Conservation (phyloP, 768 basidiomycete species). For the Tephrocybe rancida region DNA sequence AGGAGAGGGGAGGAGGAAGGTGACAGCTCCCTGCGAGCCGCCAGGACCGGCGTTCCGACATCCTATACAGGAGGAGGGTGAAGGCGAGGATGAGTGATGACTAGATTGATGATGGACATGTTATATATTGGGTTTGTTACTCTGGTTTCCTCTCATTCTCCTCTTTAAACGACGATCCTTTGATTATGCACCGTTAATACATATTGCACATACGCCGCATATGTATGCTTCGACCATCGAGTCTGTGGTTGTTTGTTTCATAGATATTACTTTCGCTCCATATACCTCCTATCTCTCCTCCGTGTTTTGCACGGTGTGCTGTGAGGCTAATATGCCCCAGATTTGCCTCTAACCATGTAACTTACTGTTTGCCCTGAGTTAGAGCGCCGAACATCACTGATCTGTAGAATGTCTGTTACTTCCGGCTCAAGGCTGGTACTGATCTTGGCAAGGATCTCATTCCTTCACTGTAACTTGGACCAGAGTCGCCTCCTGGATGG, state of each 20-base stretch:
- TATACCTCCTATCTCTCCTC: conserved; percentile 12
- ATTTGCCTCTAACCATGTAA: too few relatives aligned
- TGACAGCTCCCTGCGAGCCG: conserved; percentile 72
- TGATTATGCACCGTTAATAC: neutral
- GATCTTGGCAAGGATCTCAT: neutral
- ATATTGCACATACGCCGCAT: neutral
- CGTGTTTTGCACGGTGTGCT: neutral
- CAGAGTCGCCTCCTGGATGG: too few relatives aligned
- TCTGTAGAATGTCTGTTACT: neutral
- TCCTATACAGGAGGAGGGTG: conserved; percentile 84
- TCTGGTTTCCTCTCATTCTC: neutral
- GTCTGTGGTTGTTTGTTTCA: conserved; percentile 9
- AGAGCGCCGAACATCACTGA: neutral
- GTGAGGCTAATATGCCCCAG: too few relatives aligned
- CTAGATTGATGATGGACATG: neutral
- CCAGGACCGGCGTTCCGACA: conserved; percentile 72
- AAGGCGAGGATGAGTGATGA: conserved; percentile 72
- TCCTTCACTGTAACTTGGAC: neutral
- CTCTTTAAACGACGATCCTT: neutral
- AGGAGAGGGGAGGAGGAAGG: conserved; percentile 60
- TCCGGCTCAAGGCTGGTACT: neutral
- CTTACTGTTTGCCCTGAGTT: too few relatives aligned
- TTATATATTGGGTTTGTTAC: neutral
- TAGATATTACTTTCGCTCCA: conserved; percentile 15
- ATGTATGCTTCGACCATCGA: neutral